Evolutionary conservation across 345 rosid genomes (phyloP).

Genomic region (Populus davidiana): DNA sequence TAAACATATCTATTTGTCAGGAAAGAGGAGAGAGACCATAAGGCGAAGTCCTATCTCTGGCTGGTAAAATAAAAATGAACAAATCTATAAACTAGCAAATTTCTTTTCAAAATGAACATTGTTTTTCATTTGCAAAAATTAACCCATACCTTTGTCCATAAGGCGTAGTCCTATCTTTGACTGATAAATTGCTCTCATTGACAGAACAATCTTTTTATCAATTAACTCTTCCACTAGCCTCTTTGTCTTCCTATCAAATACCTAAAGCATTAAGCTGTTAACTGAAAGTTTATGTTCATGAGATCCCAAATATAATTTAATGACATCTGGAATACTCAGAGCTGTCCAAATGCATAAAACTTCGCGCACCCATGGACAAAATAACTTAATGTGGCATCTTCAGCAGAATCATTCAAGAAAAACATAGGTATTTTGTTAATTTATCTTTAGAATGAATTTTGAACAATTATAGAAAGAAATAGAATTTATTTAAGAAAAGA

Average conservation of each 20-base stretch:
- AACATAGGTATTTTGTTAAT: background rate
- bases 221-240: conserved; percentile 91
- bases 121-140: background rate
- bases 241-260: conserved; percentile 72
- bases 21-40: background rate
- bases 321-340: background rate
- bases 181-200: conserved; percentile 95
- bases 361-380: background rate
- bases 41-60: background rate
- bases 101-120: background rate
- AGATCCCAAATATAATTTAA: conserved; percentile 1
- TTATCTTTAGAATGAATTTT: background rate
- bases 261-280: conserved; percentile 46
- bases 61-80: background rate
- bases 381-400: background rate
- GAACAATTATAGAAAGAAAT: too few relatives aligned
- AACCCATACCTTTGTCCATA: conserved; percentile 65
- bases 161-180: conserved; percentile 84
- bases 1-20: background rate
- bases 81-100: background rate
- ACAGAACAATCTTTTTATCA: conserved; percentile 75
- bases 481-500: background rate
- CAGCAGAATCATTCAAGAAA: background rate
- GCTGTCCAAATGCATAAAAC: background rate
- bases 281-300: conserved; percentile 10